These are phyloP conservation scores for Chrysoporthe cubensis DNA, from an alignment of 2,329 filamentous ascomycete species.

Conservation along the genomic window DNA sequence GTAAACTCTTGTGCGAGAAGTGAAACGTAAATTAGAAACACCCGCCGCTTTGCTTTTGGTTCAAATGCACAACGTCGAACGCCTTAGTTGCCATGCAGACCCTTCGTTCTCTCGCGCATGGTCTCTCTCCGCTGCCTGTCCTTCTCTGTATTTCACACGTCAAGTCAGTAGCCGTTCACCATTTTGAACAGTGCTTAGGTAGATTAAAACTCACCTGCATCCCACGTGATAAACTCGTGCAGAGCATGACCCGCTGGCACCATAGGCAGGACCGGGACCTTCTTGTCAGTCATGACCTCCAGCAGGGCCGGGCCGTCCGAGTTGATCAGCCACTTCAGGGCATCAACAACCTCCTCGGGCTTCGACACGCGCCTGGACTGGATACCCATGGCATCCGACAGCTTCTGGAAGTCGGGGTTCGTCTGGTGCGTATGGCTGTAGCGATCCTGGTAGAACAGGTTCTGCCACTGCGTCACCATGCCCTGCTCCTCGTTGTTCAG, in stretches of 20 bases:
- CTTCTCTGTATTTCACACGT: slow-evolving; percentile 54
- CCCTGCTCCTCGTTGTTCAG: slow-evolving; percentile 98
- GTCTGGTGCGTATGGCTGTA: slow-evolving; percentile 91
- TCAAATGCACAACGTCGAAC: slow-evolving; percentile 1
- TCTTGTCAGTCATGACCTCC: slow-evolving; percentile 88
- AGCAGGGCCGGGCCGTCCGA: slow-evolving; percentile 89
- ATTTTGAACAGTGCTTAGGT: slow-evolving; percentile 21
- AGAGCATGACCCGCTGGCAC: slow-evolving; percentile 85
- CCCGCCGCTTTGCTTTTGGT: slow-evolving; percentile 12
- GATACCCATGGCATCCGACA: slow-evolving; percentile 89
- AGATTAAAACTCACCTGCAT: slow-evolving; percentile 63
- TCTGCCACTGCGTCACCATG: slow-evolving; percentile 99
- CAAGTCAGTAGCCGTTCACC: slow-evolving; percentile 40
- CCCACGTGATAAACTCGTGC: slow-evolving; percentile 92
- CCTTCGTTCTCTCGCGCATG: slow-evolving; percentile 66
- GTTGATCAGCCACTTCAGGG: slow-evolving; percentile 86
- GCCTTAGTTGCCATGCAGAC: slow-evolving; percentile 46
- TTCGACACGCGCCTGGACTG: slow-evolving; percentile 73
- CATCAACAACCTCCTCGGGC: slow-evolving; percentile 76
- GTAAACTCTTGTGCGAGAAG: neutral
- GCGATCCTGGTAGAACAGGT: slow-evolving; percentile 93
- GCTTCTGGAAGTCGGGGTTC: slow-evolving; percentile 95
- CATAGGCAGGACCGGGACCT: slow-evolving; percentile 97
- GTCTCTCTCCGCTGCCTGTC: slow-evolving; percentile 68
- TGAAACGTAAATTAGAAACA: neutral